These are phyloP conservation scores for Buxus sempervirens DNA, from an alignment of 164 flowering plant species.

Conservation along the genomic window DNA sequence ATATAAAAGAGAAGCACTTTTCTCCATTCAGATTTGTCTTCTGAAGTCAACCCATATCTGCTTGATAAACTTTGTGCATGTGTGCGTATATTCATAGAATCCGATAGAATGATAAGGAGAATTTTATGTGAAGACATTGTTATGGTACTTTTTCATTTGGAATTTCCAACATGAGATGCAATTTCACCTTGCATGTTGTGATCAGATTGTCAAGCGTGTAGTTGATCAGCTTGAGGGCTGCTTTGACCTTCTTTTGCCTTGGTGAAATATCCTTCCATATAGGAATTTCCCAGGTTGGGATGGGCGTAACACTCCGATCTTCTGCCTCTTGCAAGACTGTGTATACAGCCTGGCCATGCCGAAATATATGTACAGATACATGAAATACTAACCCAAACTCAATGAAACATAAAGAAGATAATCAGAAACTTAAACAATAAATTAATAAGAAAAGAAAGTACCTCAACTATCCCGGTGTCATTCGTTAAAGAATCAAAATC, in stretches of 20 bases:
- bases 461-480: constrained; percentile 95
- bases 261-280: constrained; percentile 98
- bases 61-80: too few species aligned
- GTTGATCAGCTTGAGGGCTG: constrained; percentile 77
- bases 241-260: constrained; percentile 63
- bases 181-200: constrained; percentile 82
- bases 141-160: not conserved
- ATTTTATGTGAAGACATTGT: not conserved
- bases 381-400: not conserved
- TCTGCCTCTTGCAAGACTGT: constrained; percentile 93
- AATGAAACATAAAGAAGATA: not conserved
- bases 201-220: constrained; percentile 70
- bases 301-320: constrained; percentile 76
- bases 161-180: not conserved
- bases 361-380: constrained; percentile 1
- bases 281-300: constrained; percentile 93
- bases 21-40: too few species aligned
- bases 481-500: constrained; percentile 92
- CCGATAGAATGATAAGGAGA: not conserved
- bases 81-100: too few species aligned
- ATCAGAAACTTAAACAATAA: not conserved
- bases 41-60: too few species aligned
- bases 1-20: too few species aligned
- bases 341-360: constrained; percentile 76
- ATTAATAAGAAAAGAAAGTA: constrained; percentile 20